Conservation (phyloP, 2,329 filamentous ascomycete species). For the Capronia epimyces region DNA sequence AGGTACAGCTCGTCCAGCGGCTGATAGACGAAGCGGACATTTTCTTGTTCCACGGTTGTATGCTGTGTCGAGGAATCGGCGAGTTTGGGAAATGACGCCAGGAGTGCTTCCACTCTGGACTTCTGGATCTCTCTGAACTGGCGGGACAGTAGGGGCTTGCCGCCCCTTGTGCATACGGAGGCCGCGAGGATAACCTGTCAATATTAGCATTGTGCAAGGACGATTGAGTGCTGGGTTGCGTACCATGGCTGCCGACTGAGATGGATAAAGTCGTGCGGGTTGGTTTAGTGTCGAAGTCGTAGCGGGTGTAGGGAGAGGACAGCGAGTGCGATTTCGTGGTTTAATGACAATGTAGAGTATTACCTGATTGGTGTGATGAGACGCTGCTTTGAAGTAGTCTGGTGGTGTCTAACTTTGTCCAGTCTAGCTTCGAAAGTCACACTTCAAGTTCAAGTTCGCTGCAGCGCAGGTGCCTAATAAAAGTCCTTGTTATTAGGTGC, state of each 20-base stretch:
- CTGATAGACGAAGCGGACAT: conserved; percentile 98
- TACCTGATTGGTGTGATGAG: not conserved
- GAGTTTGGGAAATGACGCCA: conserved; percentile 96
- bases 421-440: too few relatives aligned
- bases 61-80: conserved; percentile 94
- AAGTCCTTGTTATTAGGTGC: too few relatives aligned
- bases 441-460: too few relatives aligned
- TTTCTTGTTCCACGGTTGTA: conserved; percentile 97
- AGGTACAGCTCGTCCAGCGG: conserved; percentile 99
- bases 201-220: conserved; percentile 2
- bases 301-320: not conserved
- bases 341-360: conserved; percentile 4
- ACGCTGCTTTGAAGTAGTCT: not conserved
- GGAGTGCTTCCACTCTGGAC: conserved; percentile 90
- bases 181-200: conserved; percentile 84
- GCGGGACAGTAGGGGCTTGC: conserved; percentile 95
- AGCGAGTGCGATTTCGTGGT: not conserved
- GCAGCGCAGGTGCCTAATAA: too few relatives aligned
- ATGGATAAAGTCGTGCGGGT: not conserved
- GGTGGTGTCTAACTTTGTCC: not conserved
- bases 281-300: not conserved
- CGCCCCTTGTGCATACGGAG: conserved; percentile 96
- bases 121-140: conserved; percentile 97
- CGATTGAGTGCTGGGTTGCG: not conserved
- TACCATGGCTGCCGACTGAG: not conserved